Conservation (phyloP, 805 yeast species). For the Spathaspora arborariae region DNA sequence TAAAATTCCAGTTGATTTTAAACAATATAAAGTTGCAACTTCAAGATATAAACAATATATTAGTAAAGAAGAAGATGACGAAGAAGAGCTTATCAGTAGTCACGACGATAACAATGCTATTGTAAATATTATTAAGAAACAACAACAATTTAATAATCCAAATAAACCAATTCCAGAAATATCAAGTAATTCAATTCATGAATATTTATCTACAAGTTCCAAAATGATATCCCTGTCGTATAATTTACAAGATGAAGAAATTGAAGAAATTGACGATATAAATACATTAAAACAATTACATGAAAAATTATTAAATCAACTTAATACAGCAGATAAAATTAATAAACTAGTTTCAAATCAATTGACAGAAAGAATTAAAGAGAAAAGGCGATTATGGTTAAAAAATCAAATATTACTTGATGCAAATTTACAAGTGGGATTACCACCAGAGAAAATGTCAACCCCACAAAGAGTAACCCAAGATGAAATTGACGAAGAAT, state of each 20-base stretch:
- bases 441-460: slow-evolving; percentile 19
- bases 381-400: slow-evolving; percentile 37
- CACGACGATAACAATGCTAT: slow-evolving; percentile 5
- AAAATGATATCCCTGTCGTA: slow-evolving; percentile 4
- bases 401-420: slow-evolving; percentile 42
- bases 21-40: slow-evolving; percentile 32
- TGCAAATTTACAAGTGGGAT: slow-evolving; percentile 35
- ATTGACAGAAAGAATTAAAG: slow-evolving; percentile 20
- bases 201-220: slow-evolving; percentile 3
- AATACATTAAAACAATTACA: slow-evolving; percentile 19
- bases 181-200: slow-evolving; percentile 3
- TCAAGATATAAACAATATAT: slow-evolving; percentile 26
- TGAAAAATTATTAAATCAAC: slow-evolving; percentile 25
- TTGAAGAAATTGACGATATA: slow-evolving; percentile 14
- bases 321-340: slow-evolving; percentile 36
- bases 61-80: not conserved
- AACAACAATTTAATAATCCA: slow-evolving; percentile 8
- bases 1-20: slow-evolving; percentile 27
- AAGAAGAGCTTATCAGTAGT: slow-evolving; percentile 3
- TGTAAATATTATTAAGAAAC: slow-evolving; percentile 8
- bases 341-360: slow-evolving; percentile 32
- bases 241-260: slow-evolving; percentile 13
- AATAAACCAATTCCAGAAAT: not conserved
- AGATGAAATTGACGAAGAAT: slow-evolving; percentile 11
- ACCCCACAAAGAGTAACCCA: slow-evolving; percentile 9